Evolutionary conservation across 148 eudicot species (phyloP).

Genomic region (Heliamphora exappendiculata): DNA sequence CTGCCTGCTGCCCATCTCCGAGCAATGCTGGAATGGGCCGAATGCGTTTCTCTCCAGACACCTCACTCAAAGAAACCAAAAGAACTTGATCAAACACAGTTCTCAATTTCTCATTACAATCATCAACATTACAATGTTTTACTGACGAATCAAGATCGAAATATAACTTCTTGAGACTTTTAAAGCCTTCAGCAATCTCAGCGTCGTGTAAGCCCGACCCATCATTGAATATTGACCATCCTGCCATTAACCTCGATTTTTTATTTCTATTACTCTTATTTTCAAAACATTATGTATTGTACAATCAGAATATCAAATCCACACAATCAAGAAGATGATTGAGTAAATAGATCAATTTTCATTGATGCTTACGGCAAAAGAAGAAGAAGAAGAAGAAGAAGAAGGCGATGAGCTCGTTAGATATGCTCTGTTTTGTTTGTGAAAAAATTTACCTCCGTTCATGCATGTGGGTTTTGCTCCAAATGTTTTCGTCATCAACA

Average conservation of each 20-base stretch:
- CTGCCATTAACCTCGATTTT: slow-evolving; percentile 35
- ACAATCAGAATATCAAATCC: slow-evolving; percentile 3
- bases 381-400: slow-evolving; percentile 8
- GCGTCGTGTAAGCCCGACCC: slow-evolving; percentile 23
- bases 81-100: slow-evolving; percentile 65
- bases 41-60: slow-evolving; percentile 35
- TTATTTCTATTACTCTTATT: not conserved
- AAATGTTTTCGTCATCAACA: slow-evolving; percentile 4
- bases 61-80: slow-evolving; percentile 37
- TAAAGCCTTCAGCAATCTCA: slow-evolving; percentile 21
- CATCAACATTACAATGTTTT: slow-evolving; percentile 33
- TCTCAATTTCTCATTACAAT: slow-evolving; percentile 39
- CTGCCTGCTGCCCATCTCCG: slow-evolving; percentile 47
- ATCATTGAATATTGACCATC: slow-evolving; percentile 31
- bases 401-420: slow-evolving; percentile 5
- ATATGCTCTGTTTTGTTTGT: not conserved
- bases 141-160: slow-evolving; percentile 26
- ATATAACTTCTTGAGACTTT: slow-evolving; percentile 12
- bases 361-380: not conserved
- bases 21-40: slow-evolving; percentile 52
- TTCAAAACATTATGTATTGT: not conserved
- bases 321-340: not conserved
- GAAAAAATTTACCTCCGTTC: slow-evolving; percentile 10
- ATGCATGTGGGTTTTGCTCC: slow-evolving; percentile 10
- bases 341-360: not conserved